A percentile compares a stretch with the other conserved stretches of the same genome.
phyloP scores from a whole-genome alignment of 495 filamentous ascomycete genomes.

The Hypoxylon crocopeplum region DNA sequence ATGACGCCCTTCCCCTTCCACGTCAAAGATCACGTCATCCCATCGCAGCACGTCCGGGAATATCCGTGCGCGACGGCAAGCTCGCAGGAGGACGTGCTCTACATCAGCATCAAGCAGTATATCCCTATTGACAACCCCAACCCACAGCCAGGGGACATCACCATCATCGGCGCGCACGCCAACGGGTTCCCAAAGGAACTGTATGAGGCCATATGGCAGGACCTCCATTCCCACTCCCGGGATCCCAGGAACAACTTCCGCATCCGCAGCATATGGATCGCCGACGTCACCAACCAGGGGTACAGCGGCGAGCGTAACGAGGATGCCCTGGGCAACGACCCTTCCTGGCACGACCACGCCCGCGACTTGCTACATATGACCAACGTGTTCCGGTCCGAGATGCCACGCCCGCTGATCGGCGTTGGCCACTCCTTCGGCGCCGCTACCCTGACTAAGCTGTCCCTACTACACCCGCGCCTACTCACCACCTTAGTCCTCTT shows the following conservation, averaged over 20 bases:
- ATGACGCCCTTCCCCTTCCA: no score
- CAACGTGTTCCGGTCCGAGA: slow-evolving; percentile 80
- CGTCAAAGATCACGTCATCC: slow-evolving; percentile 65
- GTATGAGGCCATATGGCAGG: slow-evolving; percentile 88
- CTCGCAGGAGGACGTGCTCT: slow-evolving; percentile 67
- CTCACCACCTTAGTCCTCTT: slow-evolving; percentile 77
- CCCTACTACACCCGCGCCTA: slow-evolving; percentile 83
- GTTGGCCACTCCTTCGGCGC: slow-evolving; percentile 92
- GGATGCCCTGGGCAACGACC: slow-evolving; percentile 75
- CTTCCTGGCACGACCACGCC: slow-evolving; percentile 85
- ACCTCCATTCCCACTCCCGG: slow-evolving; percentile 62
- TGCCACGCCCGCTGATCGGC: slow-evolving; percentile 88
- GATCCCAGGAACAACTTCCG: slow-evolving; percentile 66
- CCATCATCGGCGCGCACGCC: slow-evolving; percentile 83
- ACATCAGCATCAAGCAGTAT: slow-evolving; percentile 84
- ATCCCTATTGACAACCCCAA: slow-evolving; percentile 69
- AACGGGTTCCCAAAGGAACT: slow-evolving; percentile 95
- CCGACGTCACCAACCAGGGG: slow-evolving; percentile 81
- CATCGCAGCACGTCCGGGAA: slow-evolving; percentile 75
- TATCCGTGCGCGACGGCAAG: slow-evolving; percentile 69
- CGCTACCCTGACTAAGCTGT: slow-evolving; percentile 64
- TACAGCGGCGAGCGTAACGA: slow-evolving; percentile 80
- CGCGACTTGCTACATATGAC: slow-evolving; percentile 88
- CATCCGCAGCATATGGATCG: slow-evolving; percentile 85
- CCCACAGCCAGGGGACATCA: slow-evolving; percentile 75